These are phyloP conservation scores for Amylostereum areolatum DNA, from an alignment of 1,284 basidiomycete species.

Conservation along the genomic window DNA sequence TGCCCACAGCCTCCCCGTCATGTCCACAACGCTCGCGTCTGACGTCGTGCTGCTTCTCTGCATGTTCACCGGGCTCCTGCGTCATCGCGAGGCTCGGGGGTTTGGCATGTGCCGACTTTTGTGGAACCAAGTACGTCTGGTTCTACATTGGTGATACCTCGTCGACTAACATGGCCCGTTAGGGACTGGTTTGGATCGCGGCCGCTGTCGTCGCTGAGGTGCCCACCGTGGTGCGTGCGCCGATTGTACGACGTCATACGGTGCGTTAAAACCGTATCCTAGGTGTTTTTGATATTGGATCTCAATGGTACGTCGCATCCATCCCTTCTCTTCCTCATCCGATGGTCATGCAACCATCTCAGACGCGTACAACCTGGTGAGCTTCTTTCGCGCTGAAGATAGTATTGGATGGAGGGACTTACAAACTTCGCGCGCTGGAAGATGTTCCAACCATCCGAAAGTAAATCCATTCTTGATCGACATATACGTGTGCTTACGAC, in stretches of 20 bases:
- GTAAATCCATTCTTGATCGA: no score
- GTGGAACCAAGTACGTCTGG: background rate
- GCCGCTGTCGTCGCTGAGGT: background rate
- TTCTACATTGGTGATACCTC: background rate
- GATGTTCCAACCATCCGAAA: no score
- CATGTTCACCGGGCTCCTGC: background rate
- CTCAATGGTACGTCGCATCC: background rate
- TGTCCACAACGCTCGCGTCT: background rate
- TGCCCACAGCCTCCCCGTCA: background rate
- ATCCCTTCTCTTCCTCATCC: no score
- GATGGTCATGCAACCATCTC: no score
- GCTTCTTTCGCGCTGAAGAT: no score
- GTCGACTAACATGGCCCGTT: background rate
- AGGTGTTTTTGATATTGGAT: background rate
- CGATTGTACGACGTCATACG: no score
- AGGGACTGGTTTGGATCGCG: background rate
- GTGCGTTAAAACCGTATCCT: no score
- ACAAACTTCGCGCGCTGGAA: no score
- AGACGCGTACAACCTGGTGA: no score
- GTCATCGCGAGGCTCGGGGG: background rate
- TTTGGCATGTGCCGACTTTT: background rate
- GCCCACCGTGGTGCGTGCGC: no score
- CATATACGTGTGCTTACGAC: no score
- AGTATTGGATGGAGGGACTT: no score
- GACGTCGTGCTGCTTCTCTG: background rate